phyloP scores from a whole-genome alignment of 78 protist species.

The Cavenderia fasciculata region DNA sequence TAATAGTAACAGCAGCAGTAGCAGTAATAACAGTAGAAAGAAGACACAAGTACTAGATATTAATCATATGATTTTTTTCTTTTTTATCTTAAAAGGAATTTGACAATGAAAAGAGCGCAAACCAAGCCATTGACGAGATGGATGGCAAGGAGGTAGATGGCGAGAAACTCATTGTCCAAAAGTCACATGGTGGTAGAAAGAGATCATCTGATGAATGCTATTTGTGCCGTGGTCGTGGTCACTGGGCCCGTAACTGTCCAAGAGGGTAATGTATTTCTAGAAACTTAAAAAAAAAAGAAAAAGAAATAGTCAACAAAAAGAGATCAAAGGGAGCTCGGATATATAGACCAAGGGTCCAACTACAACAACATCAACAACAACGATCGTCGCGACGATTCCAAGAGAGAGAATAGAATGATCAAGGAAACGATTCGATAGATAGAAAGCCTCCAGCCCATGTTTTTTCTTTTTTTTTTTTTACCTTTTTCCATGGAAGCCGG shows the following conservation, averaged over 20 bases:
- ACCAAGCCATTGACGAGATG: constrained; percentile 55
- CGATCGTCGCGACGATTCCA: no score
- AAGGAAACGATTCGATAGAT: no score
- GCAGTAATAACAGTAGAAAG: not conserved
- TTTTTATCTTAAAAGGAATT: constrained; percentile 44
- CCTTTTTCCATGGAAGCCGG: no score
- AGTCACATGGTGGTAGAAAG: constrained; percentile 60
- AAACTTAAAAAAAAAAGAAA: not conserved
- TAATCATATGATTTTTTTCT: not conserved
- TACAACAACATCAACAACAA: no score
- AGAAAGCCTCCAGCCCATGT: no score
- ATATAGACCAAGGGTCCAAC: no score
- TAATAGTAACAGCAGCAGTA: not conserved
- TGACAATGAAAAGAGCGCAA: constrained; percentile 68
- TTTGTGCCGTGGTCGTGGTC: constrained; percentile 48
- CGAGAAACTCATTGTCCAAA: constrained; percentile 50
- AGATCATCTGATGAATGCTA: constrained; percentile 61
- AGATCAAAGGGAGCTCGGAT: no score
- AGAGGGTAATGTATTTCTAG: not conserved
- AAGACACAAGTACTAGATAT: not conserved
- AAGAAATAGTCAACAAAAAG: not conserved
- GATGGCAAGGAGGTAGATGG: constrained; percentile 4
- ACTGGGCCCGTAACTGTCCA: constrained; percentile 42
- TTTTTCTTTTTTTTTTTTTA: no score
- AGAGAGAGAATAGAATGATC: no score